Evolutionary conservation across 805 yeast species (phyloP).

Genomic region (Candida pseudoglaebosa): DNA sequence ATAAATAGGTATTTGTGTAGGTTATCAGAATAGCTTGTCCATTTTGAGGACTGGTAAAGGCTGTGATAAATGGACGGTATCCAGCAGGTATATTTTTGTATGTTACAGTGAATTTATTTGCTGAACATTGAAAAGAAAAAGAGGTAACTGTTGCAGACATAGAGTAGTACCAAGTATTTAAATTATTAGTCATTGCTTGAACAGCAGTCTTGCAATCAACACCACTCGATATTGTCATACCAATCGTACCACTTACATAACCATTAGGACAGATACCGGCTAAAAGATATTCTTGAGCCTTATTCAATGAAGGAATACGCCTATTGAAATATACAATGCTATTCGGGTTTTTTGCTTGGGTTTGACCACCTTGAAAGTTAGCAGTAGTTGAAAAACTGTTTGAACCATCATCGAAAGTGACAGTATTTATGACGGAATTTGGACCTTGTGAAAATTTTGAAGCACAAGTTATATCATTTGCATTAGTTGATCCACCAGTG

Average conservation of each 20-base stretch:
- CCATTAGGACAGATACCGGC: conserved; percentile 11
- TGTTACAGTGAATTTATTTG: conserved; percentile 1
- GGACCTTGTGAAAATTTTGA: conserved; percentile 14
- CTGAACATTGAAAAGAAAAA: neutral
- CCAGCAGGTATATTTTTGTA: conserved; percentile 5
- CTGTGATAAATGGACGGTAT: neutral
- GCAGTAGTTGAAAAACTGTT: conserved; percentile 11
- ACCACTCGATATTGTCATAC: no score
- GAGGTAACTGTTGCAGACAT: neutral
- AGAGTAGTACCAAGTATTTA: conserved; percentile 15
- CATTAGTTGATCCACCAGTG: conserved; percentile 14
- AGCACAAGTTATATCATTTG: conserved; percentile 17
- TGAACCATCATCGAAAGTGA: conserved; percentile 16
- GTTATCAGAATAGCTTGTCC: neutral
- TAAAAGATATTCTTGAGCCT: conserved; percentile 6
- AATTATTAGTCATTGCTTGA: conserved; percentile 10
- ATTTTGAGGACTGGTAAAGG: neutral
- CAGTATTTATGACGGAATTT: conserved; percentile 10
- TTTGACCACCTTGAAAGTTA: conserved; percentile 7
- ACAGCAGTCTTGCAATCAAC: conserved; percentile 12
- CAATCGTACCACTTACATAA: conserved; percentile 8
- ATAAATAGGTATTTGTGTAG: neutral
- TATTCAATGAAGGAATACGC: no score
- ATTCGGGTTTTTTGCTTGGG: neutral
- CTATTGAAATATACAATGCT: no score